Percentiles rank a stretch among this genome's conserved stretches.
phyloP scores from a whole-genome alignment of 768 basidiomycete genomes.

The Tulasnella calospora region DNA sequence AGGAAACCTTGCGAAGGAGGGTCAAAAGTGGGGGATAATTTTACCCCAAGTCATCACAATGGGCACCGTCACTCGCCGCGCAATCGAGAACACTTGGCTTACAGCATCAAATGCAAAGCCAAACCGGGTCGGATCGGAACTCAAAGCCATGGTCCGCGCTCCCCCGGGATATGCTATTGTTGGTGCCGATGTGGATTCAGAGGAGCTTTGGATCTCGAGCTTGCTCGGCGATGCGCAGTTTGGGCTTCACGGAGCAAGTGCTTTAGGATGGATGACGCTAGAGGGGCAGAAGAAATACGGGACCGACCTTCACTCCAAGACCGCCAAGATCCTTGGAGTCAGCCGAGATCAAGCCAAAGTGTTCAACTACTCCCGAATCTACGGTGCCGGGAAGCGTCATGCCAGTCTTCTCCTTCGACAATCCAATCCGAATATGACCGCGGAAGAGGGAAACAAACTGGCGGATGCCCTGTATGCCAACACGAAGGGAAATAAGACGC shows the following conservation, averaged over 20 bases:
- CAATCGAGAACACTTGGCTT: slow-evolving; percentile 97
- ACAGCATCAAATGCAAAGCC: slow-evolving; percentile 97
- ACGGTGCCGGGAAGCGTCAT: slow-evolving; percentile 96
- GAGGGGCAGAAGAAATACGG: slow-evolving; percentile 93
- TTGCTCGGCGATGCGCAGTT: slow-evolving; percentile 99
- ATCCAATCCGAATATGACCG: slow-evolving; percentile 70
- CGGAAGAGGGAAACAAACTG: slow-evolving; percentile 69
- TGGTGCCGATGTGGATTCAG: slow-evolving; percentile 97
- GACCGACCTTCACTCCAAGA: slow-evolving; percentile 95
- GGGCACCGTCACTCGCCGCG: slow-evolving; percentile 96
- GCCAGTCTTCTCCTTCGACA: slow-evolving; percentile 84
- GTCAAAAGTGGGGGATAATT: slow-evolving; percentile 79
- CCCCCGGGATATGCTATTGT: slow-evolving; percentile 91
- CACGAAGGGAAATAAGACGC: slow-evolving; percentile 89
- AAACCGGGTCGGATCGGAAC: slow-evolving; percentile 95
- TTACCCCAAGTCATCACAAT: slow-evolving; percentile 95
- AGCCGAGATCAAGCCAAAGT: slow-evolving; percentile 94
- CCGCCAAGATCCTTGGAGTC: slow-evolving; percentile 86
- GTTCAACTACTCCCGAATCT: slow-evolving; percentile 98
- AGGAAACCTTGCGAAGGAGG: background rate
- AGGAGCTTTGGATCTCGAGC: slow-evolving; percentile 98
- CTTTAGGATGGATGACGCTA: slow-evolving; percentile 98
- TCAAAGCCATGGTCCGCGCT: slow-evolving; percentile 96
- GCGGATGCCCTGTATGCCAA: slow-evolving; percentile 84
- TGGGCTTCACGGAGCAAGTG: slow-evolving; percentile 91